Conservation (phyloP, 768 basidiomycete genomes). For the Psilocybe cubensis region DNA sequence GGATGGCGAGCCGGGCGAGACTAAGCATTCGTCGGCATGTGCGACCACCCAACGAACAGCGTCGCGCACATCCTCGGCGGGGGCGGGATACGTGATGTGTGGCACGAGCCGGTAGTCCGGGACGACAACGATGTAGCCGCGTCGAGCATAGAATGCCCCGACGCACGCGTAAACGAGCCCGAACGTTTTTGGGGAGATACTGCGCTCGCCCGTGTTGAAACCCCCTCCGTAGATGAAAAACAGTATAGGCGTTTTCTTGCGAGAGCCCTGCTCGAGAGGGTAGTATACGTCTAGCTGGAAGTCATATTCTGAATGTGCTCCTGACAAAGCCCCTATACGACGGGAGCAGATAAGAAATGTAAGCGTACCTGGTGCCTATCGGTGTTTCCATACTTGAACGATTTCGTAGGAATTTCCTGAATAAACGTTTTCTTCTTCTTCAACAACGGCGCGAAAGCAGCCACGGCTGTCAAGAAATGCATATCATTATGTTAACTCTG, state of each 20-base stretch:
- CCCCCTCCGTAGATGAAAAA: conserved; percentile 75
- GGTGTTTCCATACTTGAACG: conserved; percentile 58
- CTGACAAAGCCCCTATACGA: not conserved
- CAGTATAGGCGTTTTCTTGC: conserved; percentile 48
- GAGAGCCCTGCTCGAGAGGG: conserved; percentile 35
- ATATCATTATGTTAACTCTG: not conserved
- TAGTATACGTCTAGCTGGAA: conserved; percentile 71
- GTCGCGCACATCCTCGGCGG: conserved; percentile 61
- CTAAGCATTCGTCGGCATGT: conserved; percentile 34
- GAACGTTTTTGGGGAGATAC: conserved; percentile 43
- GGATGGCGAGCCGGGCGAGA: conserved; percentile 27
- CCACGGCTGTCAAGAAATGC: conserved; percentile 38
- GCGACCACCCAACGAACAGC: conserved; percentile 57
- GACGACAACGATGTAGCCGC: conserved; percentile 65
- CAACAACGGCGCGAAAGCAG: conserved; percentile 53
- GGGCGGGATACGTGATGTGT: conserved; percentile 54
- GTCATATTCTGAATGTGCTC: not conserved
- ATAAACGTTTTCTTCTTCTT: conserved; percentile 52
- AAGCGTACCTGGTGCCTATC: conserved; percentile 50
- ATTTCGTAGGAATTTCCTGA: conserved; percentile 47
- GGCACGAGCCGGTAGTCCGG: conserved; percentile 73
- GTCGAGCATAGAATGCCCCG: conserved; percentile 62
- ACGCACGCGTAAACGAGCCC: conserved; percentile 59
- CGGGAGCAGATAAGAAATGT: not conserved
- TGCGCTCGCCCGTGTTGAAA: conserved; percentile 55